Evolutionary conservation across 768 basidiomycete species (phyloP).

Genomic region (Phaeotremella skinneri): DNA sequence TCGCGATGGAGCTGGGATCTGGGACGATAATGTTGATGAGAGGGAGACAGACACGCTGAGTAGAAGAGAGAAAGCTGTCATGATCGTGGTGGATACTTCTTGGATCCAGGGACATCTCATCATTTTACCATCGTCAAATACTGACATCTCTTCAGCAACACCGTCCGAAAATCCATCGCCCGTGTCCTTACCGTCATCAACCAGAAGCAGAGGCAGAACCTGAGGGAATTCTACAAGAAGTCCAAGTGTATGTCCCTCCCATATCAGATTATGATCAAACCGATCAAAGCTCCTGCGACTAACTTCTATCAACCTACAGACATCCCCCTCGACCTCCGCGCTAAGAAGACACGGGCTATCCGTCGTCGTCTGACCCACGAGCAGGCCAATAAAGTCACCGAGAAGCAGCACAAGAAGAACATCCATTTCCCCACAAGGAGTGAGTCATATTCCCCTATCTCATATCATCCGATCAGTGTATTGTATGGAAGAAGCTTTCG

Average conservation of each 20-base stretch:
- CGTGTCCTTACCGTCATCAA: slow-evolving; percentile 98
- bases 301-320: slow-evolving; percentile 45
- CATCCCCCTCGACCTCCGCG: slow-evolving; percentile 92
- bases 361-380: slow-evolving; percentile 90
- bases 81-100: no score
- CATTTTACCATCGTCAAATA: no score
- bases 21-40: background rate
- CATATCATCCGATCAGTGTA: background rate
- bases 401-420: slow-evolving; percentile 91
- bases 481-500: background rate
- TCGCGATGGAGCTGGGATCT: no score
- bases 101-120: no score
- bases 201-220: slow-evolving; percentile 94
- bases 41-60: no score
- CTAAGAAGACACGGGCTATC: slow-evolving; percentile 98
- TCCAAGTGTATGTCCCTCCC: slow-evolving; percentile 52
- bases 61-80: no score
- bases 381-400: slow-evolving; percentile 79
- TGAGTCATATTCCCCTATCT: slow-evolving; percentile 9
- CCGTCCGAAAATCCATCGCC: slow-evolving; percentile 97
- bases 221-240: slow-evolving; percentile 98
- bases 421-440: slow-evolving; percentile 85
- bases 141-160: slow-evolving; percentile 60
- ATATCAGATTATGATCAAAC: background rate
- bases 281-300: background rate